A percentile compares a stretch with the other conserved stretches of the same genome.
Evolutionary conservation across 129 eudicot genomes (phyloP).

Genomic region (Lactuca saligna): DNA sequence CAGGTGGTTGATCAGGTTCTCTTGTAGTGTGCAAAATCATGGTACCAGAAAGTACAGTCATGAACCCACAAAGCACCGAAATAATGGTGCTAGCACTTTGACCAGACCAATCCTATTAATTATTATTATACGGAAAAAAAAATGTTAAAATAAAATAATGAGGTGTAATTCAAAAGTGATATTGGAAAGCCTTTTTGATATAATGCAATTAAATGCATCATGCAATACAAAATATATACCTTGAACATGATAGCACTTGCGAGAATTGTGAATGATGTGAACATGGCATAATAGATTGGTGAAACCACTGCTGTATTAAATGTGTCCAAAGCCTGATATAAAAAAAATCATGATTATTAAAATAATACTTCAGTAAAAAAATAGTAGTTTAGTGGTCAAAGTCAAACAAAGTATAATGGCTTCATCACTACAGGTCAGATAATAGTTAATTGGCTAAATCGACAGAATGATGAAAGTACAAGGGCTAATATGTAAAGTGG

Average conservation of each 20-base stretch:
- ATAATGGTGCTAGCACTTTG: slow-evolving; percentile 77
- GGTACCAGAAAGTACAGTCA: slow-evolving; percentile 87
- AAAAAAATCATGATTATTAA: background rate
- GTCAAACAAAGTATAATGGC: background rate
- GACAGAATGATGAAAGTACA: too few relatives aligned
- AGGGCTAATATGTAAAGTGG: too few relatives aligned
- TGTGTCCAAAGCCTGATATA: slow-evolving; percentile 73
- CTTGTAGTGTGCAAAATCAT: slow-evolving; percentile 84
- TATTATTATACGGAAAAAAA: background rate
- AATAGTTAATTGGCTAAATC: too few relatives aligned
- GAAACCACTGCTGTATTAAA: slow-evolving; percentile 72
- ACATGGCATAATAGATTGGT: slow-evolving; percentile 80
- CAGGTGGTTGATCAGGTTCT: slow-evolving; percentile 65
- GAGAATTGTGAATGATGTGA: slow-evolving; percentile 70
- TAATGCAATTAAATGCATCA: background rate
- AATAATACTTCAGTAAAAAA: background rate
- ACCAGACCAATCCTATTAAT: slow-evolving; percentile 82
- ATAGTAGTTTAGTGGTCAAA: background rate
- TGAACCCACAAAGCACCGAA: slow-evolving; percentile 88
- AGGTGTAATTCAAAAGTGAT: background rate
- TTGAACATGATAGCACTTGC: slow-evolving; percentile 86
- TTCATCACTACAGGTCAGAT: too few relatives aligned
- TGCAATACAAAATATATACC: slow-evolving; percentile 35
- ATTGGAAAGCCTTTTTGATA: background rate
- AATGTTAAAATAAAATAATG: background rate